Evolutionary conservation across 768 basidiomycete genomes (phyloP), one percentile per base, ranked within the genome.

Genomic region (Mycena kentingensis): DNA sequence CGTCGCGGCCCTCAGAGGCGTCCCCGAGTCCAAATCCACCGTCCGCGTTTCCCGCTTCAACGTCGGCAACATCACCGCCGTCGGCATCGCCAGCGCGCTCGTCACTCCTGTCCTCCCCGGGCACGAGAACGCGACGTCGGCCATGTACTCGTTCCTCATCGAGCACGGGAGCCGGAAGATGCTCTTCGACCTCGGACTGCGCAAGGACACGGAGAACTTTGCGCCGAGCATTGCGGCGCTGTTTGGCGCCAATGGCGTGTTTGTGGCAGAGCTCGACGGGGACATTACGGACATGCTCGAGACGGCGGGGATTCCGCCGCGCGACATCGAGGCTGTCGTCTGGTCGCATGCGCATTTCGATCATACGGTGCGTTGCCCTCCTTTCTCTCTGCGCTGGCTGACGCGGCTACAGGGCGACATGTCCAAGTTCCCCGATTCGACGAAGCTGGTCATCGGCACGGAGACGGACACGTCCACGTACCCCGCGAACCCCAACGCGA

Each of bases 271-370:
- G 13, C 19, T 38, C 19, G 37, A 38, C 37, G 21, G 8, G 37
- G 37, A 38, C n/a, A 18, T 38, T 18, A 15, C 19, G 13, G 37
- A 38, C n/a, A 8, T 38, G 13, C n/a, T 38, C 8, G n/a, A 21
- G 6, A 8, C 13, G 37, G 37, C 37, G 21, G 37, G 37, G 13
- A 38, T 38, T n/a, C 32, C 32, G 32, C 37, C 37, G 19, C 8
- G 8, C 8, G 21, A 19, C 37, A 38, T 38, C 11, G 37, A 38
- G n/a, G 21, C 13, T 21, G 37, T 38, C 21, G 21, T 38, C 21
- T 38, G 37, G 37, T 15, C 13, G 37, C 42, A 44, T 44, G 10
- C 42, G 42, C 42, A 44, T 18, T 44, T 44, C 18, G 42, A 44
- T 24, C 42, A 44, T 24, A 44, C 26, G 13, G 42, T 44, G 18